These are phyloP conservation scores for Fusarium musae DNA, from an alignment of 2,329 filamentous ascomycete genomes.

Conservation along the genomic window DNA sequence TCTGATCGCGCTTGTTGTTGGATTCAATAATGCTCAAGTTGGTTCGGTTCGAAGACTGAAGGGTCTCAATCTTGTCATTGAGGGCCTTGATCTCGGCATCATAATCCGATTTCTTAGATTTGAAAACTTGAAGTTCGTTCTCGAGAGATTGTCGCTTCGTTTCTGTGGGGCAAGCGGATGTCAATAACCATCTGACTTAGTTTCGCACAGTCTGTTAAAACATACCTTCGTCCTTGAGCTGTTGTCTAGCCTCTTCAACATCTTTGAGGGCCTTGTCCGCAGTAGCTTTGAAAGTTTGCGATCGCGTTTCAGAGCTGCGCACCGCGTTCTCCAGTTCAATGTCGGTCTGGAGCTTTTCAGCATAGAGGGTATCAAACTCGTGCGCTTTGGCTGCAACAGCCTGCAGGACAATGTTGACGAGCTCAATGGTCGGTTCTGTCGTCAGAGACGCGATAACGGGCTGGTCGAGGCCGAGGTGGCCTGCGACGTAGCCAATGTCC, in stretches of 20 bases:
- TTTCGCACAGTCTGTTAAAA: constrained; percentile 13
- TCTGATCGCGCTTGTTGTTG: constrained; percentile 87
- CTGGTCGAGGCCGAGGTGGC: constrained; percentile 76
- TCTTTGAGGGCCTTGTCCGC: constrained; percentile 87
- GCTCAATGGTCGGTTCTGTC: constrained; percentile 78
- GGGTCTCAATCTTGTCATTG: constrained; percentile 82
- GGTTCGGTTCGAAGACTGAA: constrained; percentile 93
- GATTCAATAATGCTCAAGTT: constrained; percentile 89
- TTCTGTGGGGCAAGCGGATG: constrained; percentile 63
- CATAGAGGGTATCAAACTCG: constrained; percentile 82
- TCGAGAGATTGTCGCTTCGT: constrained; percentile 79
- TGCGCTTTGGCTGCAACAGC: constrained; percentile 82
- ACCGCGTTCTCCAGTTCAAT: constrained; percentile 94
- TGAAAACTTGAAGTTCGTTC: constrained; percentile 82
- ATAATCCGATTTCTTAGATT: constrained; percentile 78
- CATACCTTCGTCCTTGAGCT: constrained; percentile 84
- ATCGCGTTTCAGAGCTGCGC: constrained; percentile 83
- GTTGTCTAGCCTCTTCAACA: constrained; percentile 81
- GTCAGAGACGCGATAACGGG: constrained; percentile 69
- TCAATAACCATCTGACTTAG: constrained; percentile 15
- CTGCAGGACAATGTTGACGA: constrained; percentile 79
- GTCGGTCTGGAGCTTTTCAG: constrained; percentile 88
- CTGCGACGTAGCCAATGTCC: constrained; percentile 78
- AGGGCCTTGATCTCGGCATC: constrained; percentile 80
- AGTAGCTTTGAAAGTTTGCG: constrained; percentile 82